These are phyloP conservation scores for Leishmania tropica DNA, from an alignment of 208 protist species.

Conservation along the genomic window DNA sequence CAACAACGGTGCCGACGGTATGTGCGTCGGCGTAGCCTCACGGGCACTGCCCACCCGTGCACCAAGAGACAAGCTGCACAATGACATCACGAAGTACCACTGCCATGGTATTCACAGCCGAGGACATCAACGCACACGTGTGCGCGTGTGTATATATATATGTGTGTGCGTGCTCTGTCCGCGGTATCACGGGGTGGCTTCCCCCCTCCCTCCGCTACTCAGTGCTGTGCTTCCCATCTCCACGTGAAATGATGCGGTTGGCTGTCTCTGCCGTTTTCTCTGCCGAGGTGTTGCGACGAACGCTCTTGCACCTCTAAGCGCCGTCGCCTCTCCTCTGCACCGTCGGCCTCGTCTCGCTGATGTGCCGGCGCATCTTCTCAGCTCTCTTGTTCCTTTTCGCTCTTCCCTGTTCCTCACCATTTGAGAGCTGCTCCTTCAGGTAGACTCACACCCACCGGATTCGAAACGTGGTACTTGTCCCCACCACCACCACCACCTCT, in stretches of 20 bases:
- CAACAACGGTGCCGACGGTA: neutral
- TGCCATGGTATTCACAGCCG: neutral
- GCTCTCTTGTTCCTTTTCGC: neutral
- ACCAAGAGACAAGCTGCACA: neutral
- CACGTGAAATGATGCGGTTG: neutral
- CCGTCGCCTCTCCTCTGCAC: neutral
- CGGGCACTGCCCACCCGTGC: neutral
- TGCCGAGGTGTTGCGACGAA: neutral
- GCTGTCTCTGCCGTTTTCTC: neutral
- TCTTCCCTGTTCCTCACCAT: neutral
- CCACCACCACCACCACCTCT: neutral
- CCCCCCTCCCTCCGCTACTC: neutral
- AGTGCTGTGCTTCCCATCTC: neutral
- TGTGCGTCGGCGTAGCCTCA: neutral
- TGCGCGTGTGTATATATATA: neutral
- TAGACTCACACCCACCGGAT: neutral
- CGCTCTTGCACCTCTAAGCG: neutral
- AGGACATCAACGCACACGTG: neutral
- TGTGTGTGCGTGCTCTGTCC: neutral
- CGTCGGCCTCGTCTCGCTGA: neutral
- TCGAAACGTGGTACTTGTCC: neutral
- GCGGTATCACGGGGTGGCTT: neutral
- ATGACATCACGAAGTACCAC: neutral
- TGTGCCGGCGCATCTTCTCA: neutral
- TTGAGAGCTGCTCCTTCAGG: neutral